Percentiles rank a stretch among this genome's conserved stretches.
Evolutionary conservation across 108 stramenopile genomes (phyloP).

Genomic region (Schizochytrium sp.): DNA sequence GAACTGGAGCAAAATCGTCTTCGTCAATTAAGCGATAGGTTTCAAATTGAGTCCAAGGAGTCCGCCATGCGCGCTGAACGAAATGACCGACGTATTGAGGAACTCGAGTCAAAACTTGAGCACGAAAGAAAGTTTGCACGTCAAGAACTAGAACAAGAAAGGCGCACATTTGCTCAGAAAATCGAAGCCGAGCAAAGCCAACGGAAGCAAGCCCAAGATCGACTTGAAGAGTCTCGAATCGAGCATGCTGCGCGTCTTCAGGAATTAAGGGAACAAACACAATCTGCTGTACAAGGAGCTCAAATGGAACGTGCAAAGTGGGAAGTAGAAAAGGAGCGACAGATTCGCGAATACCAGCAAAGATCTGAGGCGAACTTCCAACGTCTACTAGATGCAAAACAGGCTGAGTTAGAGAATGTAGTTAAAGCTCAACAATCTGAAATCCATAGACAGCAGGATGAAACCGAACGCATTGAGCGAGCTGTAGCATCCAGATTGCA

Average conservation of each 20-base stretch:
- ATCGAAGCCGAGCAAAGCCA: neutral
- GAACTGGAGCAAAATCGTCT: neutral
- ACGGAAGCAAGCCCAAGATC: neutral
- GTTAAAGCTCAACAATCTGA: constrained; percentile 13
- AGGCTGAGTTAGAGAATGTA: constrained; percentile 16
- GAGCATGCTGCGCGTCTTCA: constrained; percentile 30
- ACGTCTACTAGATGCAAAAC: constrained; percentile 32
- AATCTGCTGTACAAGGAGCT: neutral
- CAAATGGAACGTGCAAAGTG: constrained; percentile 20
- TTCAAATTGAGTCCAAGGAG: constrained; percentile 16
- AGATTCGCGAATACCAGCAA: constrained; percentile 21
- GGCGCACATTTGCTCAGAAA: neutral
- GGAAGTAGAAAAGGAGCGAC: constrained; percentile 54
- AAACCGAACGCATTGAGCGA: constrained; percentile 23
- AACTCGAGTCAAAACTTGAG: constrained; percentile 37
- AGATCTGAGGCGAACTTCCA: constrained; percentile 9
- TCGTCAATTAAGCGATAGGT: neutral
- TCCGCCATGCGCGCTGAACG: neutral
- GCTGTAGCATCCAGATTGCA: constrained; percentile 23
- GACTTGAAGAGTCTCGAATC: neutral
- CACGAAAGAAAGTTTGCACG: neutral
- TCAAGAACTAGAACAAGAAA: neutral
- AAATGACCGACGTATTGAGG: neutral
- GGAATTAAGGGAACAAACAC: neutral
- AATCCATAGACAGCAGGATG: neutral